Base-by-base conservation (phyloP, 2,329 filamentous ascomycete genomes). In the Exophiala viscosa region DNA sequence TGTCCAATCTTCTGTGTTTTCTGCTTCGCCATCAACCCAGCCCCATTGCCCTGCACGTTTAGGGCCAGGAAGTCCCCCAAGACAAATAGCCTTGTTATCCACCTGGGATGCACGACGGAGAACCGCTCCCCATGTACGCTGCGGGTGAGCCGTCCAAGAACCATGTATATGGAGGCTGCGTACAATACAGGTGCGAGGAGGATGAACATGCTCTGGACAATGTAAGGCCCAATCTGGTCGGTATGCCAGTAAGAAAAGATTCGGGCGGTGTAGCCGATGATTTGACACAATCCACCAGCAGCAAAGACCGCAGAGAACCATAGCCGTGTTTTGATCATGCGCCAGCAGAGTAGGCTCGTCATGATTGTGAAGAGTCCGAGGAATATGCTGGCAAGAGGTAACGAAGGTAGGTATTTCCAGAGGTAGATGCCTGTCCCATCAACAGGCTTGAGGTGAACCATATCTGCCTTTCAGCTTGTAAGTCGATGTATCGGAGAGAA, bases 141-240 rank as follows among this genome's bases (percentile, higher is more conserved):
- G 60, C 75, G 61, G 20, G 75, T 68, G 68, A 76, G 73, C 1
- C 73, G 69, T 3, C 67, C 73, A 11, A 77, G 65, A 3, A 70
- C 64, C 71, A 77, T 75, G 62, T 76, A 76, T 15, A 70, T 67
- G 50, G 73, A 76, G 2, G 73, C 73, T 50, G 76, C 76, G 9
- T 76, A 69, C 70, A 74, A 67, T 0, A 73, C 61, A 2, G 69
- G 70, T 0, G 73, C 70, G 2, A 76, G 63, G 1, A 79, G 64
- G 32, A 78, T 70, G 3, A 79, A 61, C 6, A 76, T 58, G 5
- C 69, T 69, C 7, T 69, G 69, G 2, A 64, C 49, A 9, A 65
- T 67, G 1, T 67, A 59, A n/a, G 52, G 46, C 5, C 23, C 50
- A 7, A 52, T 18, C 4, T 46, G 18, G 17, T 45, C 33, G n/a